Percentiles rank a stretch among this genome's conserved stretches.
Conservation (phyloP, 768 basidiomycete genomes). For the Kwoniella europaea region DNA sequence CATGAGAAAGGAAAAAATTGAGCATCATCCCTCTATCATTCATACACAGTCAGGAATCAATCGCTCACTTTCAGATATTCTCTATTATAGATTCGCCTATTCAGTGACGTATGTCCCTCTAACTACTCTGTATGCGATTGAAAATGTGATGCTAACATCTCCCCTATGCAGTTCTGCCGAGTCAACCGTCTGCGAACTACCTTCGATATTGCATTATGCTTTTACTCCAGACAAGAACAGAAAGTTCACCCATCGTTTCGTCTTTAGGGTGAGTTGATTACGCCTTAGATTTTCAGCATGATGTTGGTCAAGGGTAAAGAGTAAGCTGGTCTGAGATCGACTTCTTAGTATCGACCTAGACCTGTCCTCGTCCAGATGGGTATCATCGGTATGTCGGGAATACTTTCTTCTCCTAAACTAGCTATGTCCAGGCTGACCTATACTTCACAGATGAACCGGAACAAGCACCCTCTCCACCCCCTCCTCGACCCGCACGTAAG, state of each 20-base stretch:
- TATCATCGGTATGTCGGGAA: constrained; percentile 3
- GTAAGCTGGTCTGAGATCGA: neutral
- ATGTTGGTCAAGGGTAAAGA: no score
- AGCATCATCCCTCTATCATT: neutral
- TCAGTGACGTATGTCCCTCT: no score
- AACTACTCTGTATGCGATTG: no score
- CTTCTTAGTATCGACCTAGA: neutral
- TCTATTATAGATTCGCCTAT: no score
- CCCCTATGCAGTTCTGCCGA: no score
- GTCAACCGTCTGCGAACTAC: neutral
- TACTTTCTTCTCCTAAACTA: neutral
- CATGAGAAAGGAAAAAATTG: constrained; percentile 1
- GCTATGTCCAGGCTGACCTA: no score
- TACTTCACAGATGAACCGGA: constrained; percentile 8
- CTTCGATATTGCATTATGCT: neutral
- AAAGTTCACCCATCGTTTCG: neutral
- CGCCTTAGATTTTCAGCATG: no score
- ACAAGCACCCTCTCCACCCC: neutral
- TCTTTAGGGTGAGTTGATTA: constrained; percentile 3
- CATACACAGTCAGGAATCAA: no score
- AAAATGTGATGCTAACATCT: no score
- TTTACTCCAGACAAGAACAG: neutral
- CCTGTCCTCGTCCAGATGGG: neutral
- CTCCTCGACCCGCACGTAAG: neutral
- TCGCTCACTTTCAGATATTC: no score